Base-by-base conservation (phyloP, 2,329 filamentous ascomycete genomes). In the Phialophora verrucosa region DNA sequence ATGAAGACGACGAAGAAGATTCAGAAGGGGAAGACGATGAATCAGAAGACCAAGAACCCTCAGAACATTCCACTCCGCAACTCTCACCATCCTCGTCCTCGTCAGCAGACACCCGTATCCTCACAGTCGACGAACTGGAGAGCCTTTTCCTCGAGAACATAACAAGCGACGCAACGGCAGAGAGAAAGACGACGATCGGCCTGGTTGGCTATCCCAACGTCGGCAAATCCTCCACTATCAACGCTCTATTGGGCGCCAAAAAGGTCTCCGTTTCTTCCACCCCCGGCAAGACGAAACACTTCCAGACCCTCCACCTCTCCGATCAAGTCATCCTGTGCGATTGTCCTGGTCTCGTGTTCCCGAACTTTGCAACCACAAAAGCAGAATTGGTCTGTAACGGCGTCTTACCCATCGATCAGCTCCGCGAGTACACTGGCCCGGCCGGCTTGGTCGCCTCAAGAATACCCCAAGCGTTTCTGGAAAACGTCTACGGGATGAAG, bases 221-320 rank as follows among this genome's bases (percentile, higher is more conserved):
- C 70, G 95, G 95, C 81, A 99, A 99, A 82, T 99, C 96, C 1
- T 97, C 93, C 57, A 99, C 95, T 17, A 99, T 99, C 84, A 99
- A 99, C 82, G 94, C 95, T 50, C 86, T 99, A n/a, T 93, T 98
- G 65, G 96, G 96, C 59, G 90, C 95, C 63, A 99, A 98, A 83
- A 99, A 98, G 81, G 95, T 99, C 5, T 98, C 94, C 0, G 96
- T 99, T 47, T 99, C 95, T 17, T 90, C 94, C 14, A 99, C 95
- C 1, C 95, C 95, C 3, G 95, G 95, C 77, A 99, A 99, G 82
- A 99, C 95, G 14, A 99, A 99, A 83, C 95, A 99, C 75, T 99
- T 99, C 82, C 95, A 99, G 79, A 99, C 95, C 1, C 95, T 99
- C 66, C 93, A 97, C 76, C 87, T 99, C 35, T 95, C 91, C 66